Base-by-base conservation (phyloP, 2,329 filamentous ascomycete species). In the Diaporthe aspalathi region DNA sequence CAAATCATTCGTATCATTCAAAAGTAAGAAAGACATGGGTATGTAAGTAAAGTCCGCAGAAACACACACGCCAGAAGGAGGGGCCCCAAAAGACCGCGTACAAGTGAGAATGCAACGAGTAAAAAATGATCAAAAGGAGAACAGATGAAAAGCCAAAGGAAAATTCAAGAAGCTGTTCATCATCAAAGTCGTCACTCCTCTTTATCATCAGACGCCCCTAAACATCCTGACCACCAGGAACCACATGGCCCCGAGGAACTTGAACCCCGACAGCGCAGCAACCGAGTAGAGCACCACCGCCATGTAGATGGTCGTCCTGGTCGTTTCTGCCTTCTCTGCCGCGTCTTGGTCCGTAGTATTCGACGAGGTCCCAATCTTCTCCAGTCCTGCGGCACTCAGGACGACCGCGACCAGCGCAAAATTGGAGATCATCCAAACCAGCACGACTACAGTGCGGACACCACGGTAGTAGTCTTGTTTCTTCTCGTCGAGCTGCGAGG, bases 381-480 rank as follows among this genome's bases (percentile, higher is more conserved):
- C 91, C 74, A 98, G 81, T 2, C 96, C 95, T 29, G 93, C 95
- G 1, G 93, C 91, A 78, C 93, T 95, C 75, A 99, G 85, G 9
- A 99, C 95, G 2, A 97, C 87, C 0, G 95, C 95, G 0, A 90
- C 91, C 7, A 99, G 89, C 0, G 90, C 94, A 80, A 99, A 93
- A 82, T 99, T 99, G 79, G 91, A 94, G 77, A 98, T 94, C 88
- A 99, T 97, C 96, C 96, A 99, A 75, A 93, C 90, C 65, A 98
- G 85, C 38, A 99, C 96, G 75, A 98, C 95, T 35, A 94, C 90
- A 24, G 93, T 97, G 74, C 96, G 90, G 80, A 99, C 97, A 75
- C 95, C 96, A 77, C 95, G 94, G 88, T 99, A 99, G 83, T 98
- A 99, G 81, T 99, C 96, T 85, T 98, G 94, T 81, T 99, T 95